Percentiles rank a stretch among this genome's conserved stretches.
Evolutionary conservation across 2,329 filamentous ascomycete species (phyloP).

Genomic region (Penicillium sp.): DNA sequence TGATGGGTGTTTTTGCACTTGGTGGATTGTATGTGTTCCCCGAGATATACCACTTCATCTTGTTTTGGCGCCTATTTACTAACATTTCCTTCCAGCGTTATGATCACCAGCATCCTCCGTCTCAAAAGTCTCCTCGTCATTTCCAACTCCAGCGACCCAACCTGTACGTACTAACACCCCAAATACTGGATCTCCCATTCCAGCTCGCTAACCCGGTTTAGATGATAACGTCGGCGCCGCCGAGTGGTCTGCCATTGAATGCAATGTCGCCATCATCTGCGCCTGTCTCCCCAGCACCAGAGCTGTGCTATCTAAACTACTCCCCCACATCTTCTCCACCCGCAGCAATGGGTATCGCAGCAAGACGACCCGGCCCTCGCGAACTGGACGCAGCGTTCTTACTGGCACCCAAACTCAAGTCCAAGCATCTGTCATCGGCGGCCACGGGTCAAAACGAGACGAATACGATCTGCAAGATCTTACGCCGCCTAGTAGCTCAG

Average conservation of each 20-base stretch:
- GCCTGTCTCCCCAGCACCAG: slow-evolving; percentile 42
- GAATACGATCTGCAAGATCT: slow-evolving; percentile 24
- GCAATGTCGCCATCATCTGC: slow-evolving; percentile 48
- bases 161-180: slow-evolving; percentile 26
- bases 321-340: slow-evolving; percentile 35
- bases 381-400: slow-evolving; percentile 19
- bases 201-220: slow-evolving; percentile 2
- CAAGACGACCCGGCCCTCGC: slow-evolving; percentile 22
- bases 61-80: neutral
- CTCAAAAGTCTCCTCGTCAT: slow-evolving; percentile 34
- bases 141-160: slow-evolving; percentile 33
- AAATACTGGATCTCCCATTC: neutral
- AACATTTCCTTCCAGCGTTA: slow-evolving; percentile 34
- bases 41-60: neutral
- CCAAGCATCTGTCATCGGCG: slow-evolving; percentile 28
- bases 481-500: slow-evolving; percentile 6
- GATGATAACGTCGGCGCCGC: slow-evolving; percentile 44
- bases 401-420: slow-evolving; percentile 22
- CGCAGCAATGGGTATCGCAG: slow-evolving; percentile 27
- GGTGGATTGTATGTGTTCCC: slow-evolving; percentile 47
- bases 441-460: slow-evolving; percentile 2
- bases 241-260: slow-evolving; percentile 49
- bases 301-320: slow-evolving; percentile 29
- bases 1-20: slow-evolving; percentile 48
- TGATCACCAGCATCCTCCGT: slow-evolving; percentile 46